Conservation (phyloP, 73 alveolate species). For the Paramecium octaurelia region DNA sequence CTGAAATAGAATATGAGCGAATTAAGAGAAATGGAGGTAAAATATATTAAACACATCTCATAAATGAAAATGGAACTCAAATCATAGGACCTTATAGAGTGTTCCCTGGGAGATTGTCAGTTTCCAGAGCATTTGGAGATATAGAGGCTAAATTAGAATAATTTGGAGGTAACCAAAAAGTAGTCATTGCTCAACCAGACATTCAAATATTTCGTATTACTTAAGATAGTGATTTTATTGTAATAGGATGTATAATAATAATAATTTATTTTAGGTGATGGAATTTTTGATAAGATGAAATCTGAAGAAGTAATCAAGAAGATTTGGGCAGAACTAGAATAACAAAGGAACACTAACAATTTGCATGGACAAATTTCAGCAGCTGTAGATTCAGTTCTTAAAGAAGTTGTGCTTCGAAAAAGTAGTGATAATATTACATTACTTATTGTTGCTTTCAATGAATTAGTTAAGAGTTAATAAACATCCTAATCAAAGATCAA, state of each 20-base stretch:
- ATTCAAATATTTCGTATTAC: constrained; percentile 77
- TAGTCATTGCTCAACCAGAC: constrained; percentile 90
- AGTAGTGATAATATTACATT: constrained; percentile 95
- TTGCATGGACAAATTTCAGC: constrained; percentile 85
- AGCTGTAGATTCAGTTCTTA: constrained; percentile 89
- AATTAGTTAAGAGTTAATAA: background rate
- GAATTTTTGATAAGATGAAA: constrained; percentile 93
- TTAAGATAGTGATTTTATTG: constrained; percentile 72
- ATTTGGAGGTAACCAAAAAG: constrained; percentile 96
- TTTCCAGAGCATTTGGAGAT: constrained; percentile 96
- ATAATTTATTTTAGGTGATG: constrained; percentile 69
- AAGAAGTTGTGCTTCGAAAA: constrained; percentile 81
- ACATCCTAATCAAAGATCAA: background rate
- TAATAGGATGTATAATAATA: constrained; percentile 62
- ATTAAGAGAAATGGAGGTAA: constrained; percentile 88
- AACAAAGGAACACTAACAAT: background rate
- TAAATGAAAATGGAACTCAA: background rate
- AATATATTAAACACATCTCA: constrained; percentile 70
- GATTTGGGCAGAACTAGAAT: constrained; percentile 54
- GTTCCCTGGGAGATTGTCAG: constrained; percentile 93
- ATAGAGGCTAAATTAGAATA: constrained; percentile 87
- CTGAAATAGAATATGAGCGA: constrained; percentile 85
- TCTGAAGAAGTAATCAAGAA: constrained; percentile 87
- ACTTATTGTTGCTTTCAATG: constrained; percentile 79
- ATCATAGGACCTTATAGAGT: constrained; percentile 83